Conservation (phyloP, 2,329 filamentous ascomycete genomes). For the Microsporum audouinii region DNA sequence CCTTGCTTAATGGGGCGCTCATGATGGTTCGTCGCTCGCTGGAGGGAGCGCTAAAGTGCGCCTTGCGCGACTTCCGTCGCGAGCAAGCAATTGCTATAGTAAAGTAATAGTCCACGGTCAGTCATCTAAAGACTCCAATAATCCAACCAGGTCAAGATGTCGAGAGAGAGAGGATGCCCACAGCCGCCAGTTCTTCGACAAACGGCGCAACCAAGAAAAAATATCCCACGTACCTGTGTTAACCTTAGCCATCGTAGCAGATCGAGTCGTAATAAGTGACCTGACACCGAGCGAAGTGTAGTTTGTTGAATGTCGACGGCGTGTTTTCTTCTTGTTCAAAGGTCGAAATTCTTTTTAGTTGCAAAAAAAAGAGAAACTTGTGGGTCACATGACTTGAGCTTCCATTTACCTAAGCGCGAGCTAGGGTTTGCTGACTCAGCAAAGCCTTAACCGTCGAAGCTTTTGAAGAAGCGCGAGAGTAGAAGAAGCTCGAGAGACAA, state of each 20-base stretch:
- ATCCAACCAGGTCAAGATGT: not conserved
- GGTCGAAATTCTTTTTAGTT: constrained; percentile 4
- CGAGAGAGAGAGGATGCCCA: not conserved
- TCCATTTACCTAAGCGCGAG: not conserved
- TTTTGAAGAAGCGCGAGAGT: not conserved
- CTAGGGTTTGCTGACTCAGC: constrained; percentile 10
- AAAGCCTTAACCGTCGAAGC: not conserved
- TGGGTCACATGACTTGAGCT: constrained; percentile 14
- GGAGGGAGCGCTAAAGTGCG: constrained; percentile 92
- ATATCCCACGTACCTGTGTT: constrained; percentile 21
- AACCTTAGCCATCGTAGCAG: constrained; percentile 23
- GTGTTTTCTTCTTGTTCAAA: constrained; percentile 6
- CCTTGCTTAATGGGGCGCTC: constrained; percentile 90
- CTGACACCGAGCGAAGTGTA: constrained; percentile 10
- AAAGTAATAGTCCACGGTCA: constrained; percentile 2
- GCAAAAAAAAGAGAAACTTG: constrained; percentile 11
- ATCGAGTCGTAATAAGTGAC: constrained; percentile 14
- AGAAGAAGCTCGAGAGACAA: not conserved
- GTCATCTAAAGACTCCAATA: not conserved
- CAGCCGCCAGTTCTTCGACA: not conserved
- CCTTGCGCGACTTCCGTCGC: constrained; percentile 97
- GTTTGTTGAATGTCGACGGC: constrained; percentile 7
- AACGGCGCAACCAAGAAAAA: not conserved
- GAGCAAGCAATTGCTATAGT: constrained; percentile 49
- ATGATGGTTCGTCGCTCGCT: constrained; percentile 92